A percentile compares a stretch with the other conserved stretches of the same genome.
These are phyloP conservation scores for Quercus lobata DNA, from an alignment of 331 rosid species.

Conservation along the genomic window DNA sequence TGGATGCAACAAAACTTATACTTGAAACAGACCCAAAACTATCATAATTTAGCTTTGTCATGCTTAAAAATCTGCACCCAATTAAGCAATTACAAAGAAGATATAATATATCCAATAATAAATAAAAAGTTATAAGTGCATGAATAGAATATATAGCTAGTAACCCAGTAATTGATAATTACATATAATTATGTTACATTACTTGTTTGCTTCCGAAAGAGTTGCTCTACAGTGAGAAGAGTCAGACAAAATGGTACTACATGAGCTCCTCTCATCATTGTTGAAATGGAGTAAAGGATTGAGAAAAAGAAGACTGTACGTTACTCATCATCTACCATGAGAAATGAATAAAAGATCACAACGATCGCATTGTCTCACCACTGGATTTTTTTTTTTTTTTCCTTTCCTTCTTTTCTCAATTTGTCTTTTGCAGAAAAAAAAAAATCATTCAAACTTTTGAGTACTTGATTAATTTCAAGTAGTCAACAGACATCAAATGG, in stretches of 20 bases:
- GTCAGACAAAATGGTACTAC: not conserved
- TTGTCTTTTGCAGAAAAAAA: not conserved
- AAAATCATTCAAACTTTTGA: not conserved
- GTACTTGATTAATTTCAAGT: not conserved
- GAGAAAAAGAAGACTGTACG: not conserved
- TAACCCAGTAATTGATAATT: not conserved
- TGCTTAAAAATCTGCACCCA: not conserved
- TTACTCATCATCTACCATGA: constrained; percentile 12
- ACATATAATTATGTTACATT: constrained; percentile 1
- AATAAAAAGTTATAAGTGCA: not conserved
- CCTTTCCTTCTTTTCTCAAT: not conserved
- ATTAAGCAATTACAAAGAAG: not conserved
- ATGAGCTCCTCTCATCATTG: constrained; percentile 11
- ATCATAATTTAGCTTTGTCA: constrained; percentile 16
- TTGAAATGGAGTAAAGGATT: constrained; percentile 16
- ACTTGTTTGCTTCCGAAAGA: not conserved
- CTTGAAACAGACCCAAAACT: constrained; percentile 1
- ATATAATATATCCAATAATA: not conserved
- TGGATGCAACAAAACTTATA: constrained; percentile 15
- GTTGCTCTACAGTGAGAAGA: not conserved
- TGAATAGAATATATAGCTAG: constrained; percentile 12
- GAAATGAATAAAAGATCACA: not conserved
- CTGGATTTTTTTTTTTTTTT: no score
- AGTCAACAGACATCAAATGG: not conserved
- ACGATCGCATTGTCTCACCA: not conserved